These are phyloP conservation scores for Dendrobium nobile DNA, from an alignment of 106 monocot genomes.

Conservation along the genomic window DNA sequence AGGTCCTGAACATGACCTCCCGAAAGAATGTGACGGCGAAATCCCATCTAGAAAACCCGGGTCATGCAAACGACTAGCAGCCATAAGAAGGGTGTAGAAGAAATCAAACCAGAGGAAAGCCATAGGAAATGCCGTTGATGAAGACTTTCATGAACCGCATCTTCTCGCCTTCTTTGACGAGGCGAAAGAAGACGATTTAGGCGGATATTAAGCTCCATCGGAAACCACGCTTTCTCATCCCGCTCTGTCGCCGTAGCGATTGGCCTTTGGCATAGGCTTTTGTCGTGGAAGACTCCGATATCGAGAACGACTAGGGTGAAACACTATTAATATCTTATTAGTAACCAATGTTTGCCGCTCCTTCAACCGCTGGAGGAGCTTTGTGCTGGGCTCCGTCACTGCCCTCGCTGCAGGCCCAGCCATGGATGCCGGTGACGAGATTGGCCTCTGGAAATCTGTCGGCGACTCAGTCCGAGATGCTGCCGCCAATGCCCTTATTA, in stretches of 20 bases:
- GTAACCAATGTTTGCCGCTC: background rate
- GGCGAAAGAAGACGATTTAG: background rate
- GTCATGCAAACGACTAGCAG: too few relatives aligned
- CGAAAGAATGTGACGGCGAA: too few relatives aligned
- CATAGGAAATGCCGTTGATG: too few relatives aligned
- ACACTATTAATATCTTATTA: too few relatives aligned
- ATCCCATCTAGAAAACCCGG: too few relatives aligned
- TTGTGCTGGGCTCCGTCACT: conserved; percentile 27
- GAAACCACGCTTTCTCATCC: background rate
- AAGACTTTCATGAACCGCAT: conserved; percentile 29
- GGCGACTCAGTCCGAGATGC: conserved; percentile 57
- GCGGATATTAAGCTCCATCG: background rate
- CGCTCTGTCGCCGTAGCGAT: background rate
- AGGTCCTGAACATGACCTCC: too few relatives aligned
- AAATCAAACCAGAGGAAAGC: too few relatives aligned
- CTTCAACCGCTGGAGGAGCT: conserved; percentile 35
- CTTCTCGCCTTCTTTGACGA: background rate
- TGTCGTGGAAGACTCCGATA: too few relatives aligned
- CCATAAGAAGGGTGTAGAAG: too few relatives aligned
- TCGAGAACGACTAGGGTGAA: too few relatives aligned
- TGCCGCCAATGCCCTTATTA: conserved; percentile 28
- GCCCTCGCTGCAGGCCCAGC: conserved; percentile 38
- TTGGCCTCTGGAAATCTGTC: conserved; percentile 46
- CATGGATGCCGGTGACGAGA: conserved; percentile 63
- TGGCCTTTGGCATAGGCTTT: background rate